Conservation (phyloP, 169 alveolate genomes). For the Theileria sp. region DNA sequence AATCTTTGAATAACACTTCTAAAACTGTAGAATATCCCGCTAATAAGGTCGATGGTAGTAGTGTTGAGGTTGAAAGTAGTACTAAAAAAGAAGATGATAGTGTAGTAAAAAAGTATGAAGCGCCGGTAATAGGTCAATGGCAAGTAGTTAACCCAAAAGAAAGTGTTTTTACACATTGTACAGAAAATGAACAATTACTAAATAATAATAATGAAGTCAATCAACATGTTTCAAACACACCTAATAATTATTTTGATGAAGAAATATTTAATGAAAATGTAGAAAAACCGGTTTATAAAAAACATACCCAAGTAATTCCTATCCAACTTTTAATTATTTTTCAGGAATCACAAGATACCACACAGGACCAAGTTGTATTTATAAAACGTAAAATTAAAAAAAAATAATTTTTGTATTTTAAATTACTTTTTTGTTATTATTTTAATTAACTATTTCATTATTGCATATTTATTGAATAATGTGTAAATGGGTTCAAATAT, state of each 20-base stretch:
- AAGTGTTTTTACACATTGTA: constrained; percentile 55
- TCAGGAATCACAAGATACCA: not conserved
- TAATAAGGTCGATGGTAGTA: not conserved
- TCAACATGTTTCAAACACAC: not conserved
- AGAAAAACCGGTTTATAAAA: not conserved
- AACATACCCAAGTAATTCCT: not conserved
- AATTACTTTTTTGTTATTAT: no score
- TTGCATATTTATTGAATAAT: no score
- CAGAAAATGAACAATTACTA: constrained; percentile 23
- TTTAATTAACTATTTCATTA: no score
- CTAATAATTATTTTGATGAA: no score
- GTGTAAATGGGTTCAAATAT: not conserved
- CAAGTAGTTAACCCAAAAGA: constrained; percentile 59
- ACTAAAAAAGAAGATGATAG: constrained; percentile 2
- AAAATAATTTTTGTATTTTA: no score
- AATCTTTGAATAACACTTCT: not conserved
- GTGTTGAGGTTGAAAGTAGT: not conserved
- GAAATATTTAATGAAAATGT: not conserved
- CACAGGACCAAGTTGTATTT: not conserved
- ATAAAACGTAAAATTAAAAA: not conserved
- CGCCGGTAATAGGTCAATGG: constrained; percentile 57
- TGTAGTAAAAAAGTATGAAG: constrained; percentile 3
- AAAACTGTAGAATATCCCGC: not conserved
- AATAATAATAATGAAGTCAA: not conserved
- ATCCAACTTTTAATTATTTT: no score